These are phyloP conservation scores for Bipolaris gigantea DNA, from an alignment of 2,329 filamentous ascomycete genomes.

Conservation along the genomic window DNA sequence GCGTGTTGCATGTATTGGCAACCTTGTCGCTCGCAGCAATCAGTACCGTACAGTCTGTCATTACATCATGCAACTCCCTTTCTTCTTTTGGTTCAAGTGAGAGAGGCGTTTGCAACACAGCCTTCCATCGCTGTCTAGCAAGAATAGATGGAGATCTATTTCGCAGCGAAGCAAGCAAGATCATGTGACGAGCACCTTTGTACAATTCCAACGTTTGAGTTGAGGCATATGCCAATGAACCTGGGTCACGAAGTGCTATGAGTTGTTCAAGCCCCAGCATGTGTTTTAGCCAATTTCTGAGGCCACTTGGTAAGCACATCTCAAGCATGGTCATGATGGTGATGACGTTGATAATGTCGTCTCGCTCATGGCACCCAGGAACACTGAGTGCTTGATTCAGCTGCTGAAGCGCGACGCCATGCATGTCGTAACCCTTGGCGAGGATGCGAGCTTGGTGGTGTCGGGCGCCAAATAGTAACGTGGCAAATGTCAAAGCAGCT, in stretches of 20 bases:
- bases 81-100: constrained; percentile 19
- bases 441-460: constrained; percentile 22
- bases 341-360: constrained; percentile 34
- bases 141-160: constrained; percentile 29
- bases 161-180: constrained; percentile 26
- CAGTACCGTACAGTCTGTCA: constrained; percentile 36
- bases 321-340: constrained; percentile 33
- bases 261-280: constrained; percentile 34
- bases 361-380: constrained; percentile 21
- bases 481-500: constrained; percentile 30
- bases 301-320: constrained; percentile 28
- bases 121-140: constrained; percentile 32
- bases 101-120: constrained; percentile 15
- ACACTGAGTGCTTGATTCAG: constrained; percentile 30
- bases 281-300: constrained; percentile 30
- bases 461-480: constrained; percentile 30
- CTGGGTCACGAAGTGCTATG: constrained; percentile 27
- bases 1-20: neutral
- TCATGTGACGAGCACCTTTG: constrained; percentile 27
- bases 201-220: constrained; percentile 22
- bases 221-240: constrained; percentile 8
- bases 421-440: constrained; percentile 23
- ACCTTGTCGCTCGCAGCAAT: constrained; percentile 18
- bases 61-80: constrained; percentile 31
- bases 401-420: constrained; percentile 28